Evolutionary conservation across 139 green algal species (phyloP).

Genomic region (Chlorella vulgaris): DNA sequence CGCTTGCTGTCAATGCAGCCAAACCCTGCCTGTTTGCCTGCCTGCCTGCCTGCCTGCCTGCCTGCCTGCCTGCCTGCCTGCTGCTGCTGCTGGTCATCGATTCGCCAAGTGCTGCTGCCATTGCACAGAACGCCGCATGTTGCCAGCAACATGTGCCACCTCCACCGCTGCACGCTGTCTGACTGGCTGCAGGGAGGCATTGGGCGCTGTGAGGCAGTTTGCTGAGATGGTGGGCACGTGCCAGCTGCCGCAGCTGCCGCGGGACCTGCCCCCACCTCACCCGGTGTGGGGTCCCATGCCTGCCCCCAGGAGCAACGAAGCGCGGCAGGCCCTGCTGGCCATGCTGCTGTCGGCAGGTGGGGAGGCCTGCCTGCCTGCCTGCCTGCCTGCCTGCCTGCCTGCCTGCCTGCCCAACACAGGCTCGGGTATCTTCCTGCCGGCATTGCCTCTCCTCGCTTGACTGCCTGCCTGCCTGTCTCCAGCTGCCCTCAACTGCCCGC

Average conservation of each 20-base stretch:
- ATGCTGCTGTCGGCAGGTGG: conserved; percentile 35
- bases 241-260: background rate
- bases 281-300: conserved; percentile 51
- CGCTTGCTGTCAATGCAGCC: no score
- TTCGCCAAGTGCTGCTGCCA: no score
- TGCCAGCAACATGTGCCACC: no score
- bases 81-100: no score
- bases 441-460: no score
- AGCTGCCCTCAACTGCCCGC: background rate
- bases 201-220: conserved; percentile 40
- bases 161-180: no score
- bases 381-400: background rate
- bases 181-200: conserved; percentile 32
- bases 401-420: no score
- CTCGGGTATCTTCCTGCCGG: no score
- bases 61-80: no score
- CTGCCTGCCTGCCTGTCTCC: background rate
- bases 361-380: background rate
- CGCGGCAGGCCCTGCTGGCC: conserved; percentile 32
- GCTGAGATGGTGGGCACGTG: background rate
- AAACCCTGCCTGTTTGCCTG: no score
- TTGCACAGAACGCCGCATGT: no score
- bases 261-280: conserved; percentile 15
- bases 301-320: conserved; percentile 5
- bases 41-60: no score